Percentiles rank a stretch among this genome's conserved stretches.
These are phyloP conservation scores for Telfairia occidentalis DNA, from an alignment of 331 rosid genomes.

Conservation along the genomic window DNA sequence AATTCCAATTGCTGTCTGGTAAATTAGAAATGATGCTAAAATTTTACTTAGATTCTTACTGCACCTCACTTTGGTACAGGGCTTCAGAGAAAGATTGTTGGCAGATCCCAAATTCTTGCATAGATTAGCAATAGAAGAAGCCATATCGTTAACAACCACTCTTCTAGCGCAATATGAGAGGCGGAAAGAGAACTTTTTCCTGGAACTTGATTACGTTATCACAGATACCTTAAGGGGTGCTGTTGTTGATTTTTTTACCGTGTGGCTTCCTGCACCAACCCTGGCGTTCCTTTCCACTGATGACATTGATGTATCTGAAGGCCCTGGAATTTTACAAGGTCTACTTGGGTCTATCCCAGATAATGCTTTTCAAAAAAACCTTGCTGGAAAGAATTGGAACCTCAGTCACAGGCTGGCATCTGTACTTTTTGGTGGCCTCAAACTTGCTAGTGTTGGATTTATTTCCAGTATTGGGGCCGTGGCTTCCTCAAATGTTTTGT, in stretches of 20 bases:
- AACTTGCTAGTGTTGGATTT: constrained; percentile 86
- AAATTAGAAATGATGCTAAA: background rate
- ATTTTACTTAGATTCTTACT: background rate
- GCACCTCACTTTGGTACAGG: constrained; percentile 44
- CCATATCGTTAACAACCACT: constrained; percentile 78
- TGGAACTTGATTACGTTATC: constrained; percentile 82
- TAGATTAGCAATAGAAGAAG: constrained; percentile 90
- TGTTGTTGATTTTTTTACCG: constrained; percentile 91
- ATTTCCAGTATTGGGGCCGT: constrained; percentile 85
- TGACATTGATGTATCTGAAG: constrained; percentile 42
- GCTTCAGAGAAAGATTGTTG: constrained; percentile 95
- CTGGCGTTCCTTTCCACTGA: constrained; percentile 70
- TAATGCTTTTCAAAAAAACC: constrained; percentile 86
- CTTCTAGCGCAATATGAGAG: constrained; percentile 72
- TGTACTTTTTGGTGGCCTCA: constrained; percentile 77
- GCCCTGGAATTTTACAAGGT: constrained; percentile 48
- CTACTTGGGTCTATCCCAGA: constrained; percentile 92
- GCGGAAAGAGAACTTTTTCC: constrained; percentile 74
- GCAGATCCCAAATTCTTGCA: constrained; percentile 94
- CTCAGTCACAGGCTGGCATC: constrained; percentile 75
- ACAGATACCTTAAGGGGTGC: constrained; percentile 71
- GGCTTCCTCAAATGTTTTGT: constrained; percentile 62
- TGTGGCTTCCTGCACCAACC: constrained; percentile 99
- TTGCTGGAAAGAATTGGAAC: constrained; percentile 74
- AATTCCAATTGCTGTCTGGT: background rate